Evolutionary conservation across 768 basidiomycete species (phyloP), one percentile per base, ranked within the genome.

Genomic region (Mycena chlorophos): DNA sequence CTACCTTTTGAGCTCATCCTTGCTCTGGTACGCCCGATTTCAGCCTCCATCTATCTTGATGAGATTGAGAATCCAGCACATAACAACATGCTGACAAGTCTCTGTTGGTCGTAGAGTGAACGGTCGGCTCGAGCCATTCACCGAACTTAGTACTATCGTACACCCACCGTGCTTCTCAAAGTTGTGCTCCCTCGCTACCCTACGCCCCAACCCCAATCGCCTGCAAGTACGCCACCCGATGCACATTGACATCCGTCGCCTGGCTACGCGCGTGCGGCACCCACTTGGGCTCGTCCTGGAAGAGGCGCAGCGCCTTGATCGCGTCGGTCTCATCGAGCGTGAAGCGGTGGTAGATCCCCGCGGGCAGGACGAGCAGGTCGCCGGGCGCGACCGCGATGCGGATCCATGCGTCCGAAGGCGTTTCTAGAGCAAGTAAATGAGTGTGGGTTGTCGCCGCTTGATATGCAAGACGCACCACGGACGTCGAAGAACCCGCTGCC

Each of bases 261-360:
- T 64, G 53, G 42, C 78, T 74, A 19, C 92, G 82, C 65, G 88
- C 85, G 68, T 91, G 73, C 0, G 93, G 89, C 1, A 82, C 76
- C 94, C 94, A 97, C 69, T 92, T 94, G 14, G 92, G 93, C 64
- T 93, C 91, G 55, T 95, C 92, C 91, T 95, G 67, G 84, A 95
- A 97, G 51, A 97, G 75, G 8, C 93, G 80, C 69, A 93, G 75
- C 0, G 88, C 88, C 61, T 86, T 83, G 71, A 94, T 85, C 30
- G 73, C 73, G 69, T 96, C 83, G 45, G 66, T 72, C 58, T 83
- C 79, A 66, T 95, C 93, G 16, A 96, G 82, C 0, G 90, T 94
- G 75, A 97, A 98, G 30, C 94, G 87, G 72, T 97, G 94, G 69
- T 94, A 96, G 64, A 94, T 92, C 0, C 92, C 10, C 31, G 17